Evolutionary conservation across 179 eudicot species (phyloP), one percentile per base, ranked within the genome.

Genomic region (Actinidia chinensis): DNA sequence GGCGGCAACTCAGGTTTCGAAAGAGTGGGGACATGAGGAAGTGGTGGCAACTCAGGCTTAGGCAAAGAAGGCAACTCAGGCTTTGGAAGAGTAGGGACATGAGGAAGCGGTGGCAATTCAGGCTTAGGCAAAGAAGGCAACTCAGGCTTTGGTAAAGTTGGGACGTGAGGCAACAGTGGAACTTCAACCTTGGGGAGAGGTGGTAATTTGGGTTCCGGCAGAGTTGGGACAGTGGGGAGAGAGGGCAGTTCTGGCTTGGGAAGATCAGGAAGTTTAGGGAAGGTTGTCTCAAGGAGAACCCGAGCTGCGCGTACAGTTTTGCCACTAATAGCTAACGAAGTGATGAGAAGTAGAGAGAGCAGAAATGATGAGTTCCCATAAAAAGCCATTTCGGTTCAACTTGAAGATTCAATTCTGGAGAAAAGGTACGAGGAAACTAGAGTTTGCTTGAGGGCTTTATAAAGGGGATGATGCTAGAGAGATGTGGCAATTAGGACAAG

Each of bases 221-320:
- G 42, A 51, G 43, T 44, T 50, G 85, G 83, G 58, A 48, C 11
- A 25, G 52, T 52, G 51, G 58, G 79, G 47, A 76, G 17, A 28
- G 64, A 3, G 4, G 86, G 86, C 23, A 83, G 13, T 46, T 78
- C 84, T 22, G 81, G 76, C 52, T 83, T 79, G 40, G 40, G 40
- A 36, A 36, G 40, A 3, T 36, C 40, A 8, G 88, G 86, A 73
- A 78, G 67, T 59, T 86, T 81, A 2, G 85, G 88, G 55, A 80
- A 43, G 47, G 81, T 56, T 13, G 75, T 51, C 68, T 82, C 85
- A 12, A 82, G 71, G 61, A 79, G 85, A 44, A 20, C 87, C 12
- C 85, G 83, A 58, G 84, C 78, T 40, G 70, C 77, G 3, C 48
- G 50, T 25, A 64, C 46, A 50, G 65, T 77, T 54, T 14, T 40